Evolutionary conservation across 768 basidiomycete genomes (phyloP).

Genomic region (Suillus spraguei): DNA sequence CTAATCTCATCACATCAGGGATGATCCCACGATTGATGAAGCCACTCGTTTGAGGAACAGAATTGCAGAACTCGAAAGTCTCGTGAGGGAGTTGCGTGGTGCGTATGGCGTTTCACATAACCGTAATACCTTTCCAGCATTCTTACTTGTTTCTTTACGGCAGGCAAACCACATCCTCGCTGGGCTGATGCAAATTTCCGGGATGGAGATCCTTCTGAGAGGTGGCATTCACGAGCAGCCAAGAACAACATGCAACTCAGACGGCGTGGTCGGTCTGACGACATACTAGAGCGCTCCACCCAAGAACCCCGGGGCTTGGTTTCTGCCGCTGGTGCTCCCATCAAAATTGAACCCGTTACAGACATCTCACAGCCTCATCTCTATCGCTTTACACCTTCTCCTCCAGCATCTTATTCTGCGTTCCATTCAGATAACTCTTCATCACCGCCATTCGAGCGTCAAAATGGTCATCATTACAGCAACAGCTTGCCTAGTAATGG

Average conservation of each 20-base stretch:
- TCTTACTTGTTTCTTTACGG: conserved; percentile 12
- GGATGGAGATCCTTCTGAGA: conserved; percentile 79
- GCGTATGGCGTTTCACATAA: conserved; percentile 24
- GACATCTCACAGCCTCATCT: conserved; percentile 54
- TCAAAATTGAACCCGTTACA: conserved; percentile 64
- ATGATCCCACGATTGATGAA: conserved; percentile 88
- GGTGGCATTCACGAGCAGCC: conserved; percentile 84
- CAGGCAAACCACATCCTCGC: conserved; percentile 85
- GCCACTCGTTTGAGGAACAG: conserved; percentile 81
- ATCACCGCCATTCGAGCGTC: conserved; percentile 38
- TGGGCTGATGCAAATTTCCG: conserved; percentile 83
- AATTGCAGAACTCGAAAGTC: conserved; percentile 86
- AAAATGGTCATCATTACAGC: conserved; percentile 34
- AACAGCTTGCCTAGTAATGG: conserved; percentile 31
- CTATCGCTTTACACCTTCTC: conserved; percentile 72
- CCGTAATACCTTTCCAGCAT: conserved; percentile 13
- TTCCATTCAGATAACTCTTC: conserved; percentile 47
- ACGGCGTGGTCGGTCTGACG: conserved; percentile 40
- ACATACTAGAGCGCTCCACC: conserved; percentile 34
- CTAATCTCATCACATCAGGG: conserved; percentile 43
- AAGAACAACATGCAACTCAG: conserved; percentile 58
- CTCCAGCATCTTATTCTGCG: conserved; percentile 54
- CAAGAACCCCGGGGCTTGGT: conserved; percentile 42
- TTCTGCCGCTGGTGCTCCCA: conserved; percentile 55
- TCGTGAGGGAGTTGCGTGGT: conserved; percentile 89